Evolutionary conservation across 805 yeast species (phyloP).

Genomic region (Metschnikowia kofuensis): DNA sequence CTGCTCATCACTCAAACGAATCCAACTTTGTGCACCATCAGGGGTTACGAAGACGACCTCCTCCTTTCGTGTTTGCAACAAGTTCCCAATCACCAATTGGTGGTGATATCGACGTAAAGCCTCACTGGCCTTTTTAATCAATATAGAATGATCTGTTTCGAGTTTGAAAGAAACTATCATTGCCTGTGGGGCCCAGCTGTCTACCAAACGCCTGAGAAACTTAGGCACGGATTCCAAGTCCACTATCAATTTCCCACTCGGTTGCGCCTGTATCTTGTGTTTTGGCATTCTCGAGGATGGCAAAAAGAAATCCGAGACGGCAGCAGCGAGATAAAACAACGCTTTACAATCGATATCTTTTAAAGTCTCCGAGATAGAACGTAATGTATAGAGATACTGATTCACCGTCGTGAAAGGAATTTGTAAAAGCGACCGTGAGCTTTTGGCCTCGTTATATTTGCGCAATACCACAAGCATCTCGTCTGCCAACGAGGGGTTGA

Average conservation of each 20-base stretch:
- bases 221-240: conserved; percentile 96
- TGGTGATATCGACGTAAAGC: conserved; percentile 87
- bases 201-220: conserved; percentile 81
- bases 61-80: conserved; percentile 80
- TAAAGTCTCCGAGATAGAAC: conserved; percentile 59
- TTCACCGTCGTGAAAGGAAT: conserved; percentile 94
- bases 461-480: conserved; percentile 59
- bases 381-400: conserved; percentile 85
- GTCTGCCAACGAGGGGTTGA: conserved; percentile 57
- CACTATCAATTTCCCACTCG: conserved; percentile 73
- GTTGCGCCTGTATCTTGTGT: conserved; percentile 90
- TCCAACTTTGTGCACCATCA: conserved; percentile 46
- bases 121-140: conserved; percentile 69
- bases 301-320: conserved; percentile 93
- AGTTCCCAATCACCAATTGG: conserved; percentile 91
- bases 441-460: conserved; percentile 52
- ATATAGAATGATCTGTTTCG: conserved; percentile 76
- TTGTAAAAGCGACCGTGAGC: conserved; percentile 52
- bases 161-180: conserved; percentile 93
- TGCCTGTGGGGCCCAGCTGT: conserved; percentile 92
- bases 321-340: conserved; percentile 90
- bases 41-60: conserved; percentile 83
- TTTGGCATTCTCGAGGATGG: conserved; percentile 84
- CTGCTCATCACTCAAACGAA: conserved; percentile 45
- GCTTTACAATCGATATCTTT: conserved; percentile 55